Percentiles rank a stretch among this genome's conserved stretches.
These are phyloP conservation scores for Epipyxis sp. DNA, from an alignment of 108 stramenopile genomes.

Conservation along the genomic window DNA sequence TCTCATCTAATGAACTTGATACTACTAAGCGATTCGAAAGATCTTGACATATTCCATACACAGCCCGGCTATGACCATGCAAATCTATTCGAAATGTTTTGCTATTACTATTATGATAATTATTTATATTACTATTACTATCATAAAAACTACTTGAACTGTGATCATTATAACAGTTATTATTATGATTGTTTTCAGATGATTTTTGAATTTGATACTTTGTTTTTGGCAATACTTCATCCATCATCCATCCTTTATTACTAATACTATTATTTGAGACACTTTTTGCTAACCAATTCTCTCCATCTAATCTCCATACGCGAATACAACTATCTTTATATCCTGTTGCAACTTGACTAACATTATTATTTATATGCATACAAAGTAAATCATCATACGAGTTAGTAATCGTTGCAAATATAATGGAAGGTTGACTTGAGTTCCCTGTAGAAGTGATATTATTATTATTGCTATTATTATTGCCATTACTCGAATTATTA, in stretches of 20 bases:
- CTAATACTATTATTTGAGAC: neutral
- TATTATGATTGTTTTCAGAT: neutral
- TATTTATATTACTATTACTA: neutral
- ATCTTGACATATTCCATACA: neutral
- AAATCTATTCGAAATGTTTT: neutral
- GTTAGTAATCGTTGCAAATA: conserved; percentile 12
- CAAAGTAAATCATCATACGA: neutral
- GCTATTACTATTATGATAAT: no score
- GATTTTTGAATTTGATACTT: neutral
- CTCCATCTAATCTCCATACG: neutral
- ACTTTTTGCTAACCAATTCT: neutral
- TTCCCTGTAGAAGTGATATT: neutral
- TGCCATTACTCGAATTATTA: neutral
- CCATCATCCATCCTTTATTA: neutral
- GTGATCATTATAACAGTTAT: neutral
- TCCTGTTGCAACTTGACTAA: neutral
- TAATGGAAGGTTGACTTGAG: neutral
- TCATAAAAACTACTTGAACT: neutral
- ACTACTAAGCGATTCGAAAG: neutral
- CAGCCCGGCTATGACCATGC: neutral
- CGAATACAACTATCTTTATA: neutral
- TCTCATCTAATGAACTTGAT: neutral
- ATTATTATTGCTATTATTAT: neutral
- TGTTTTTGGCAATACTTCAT: neutral
- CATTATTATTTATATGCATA: neutral